phyloP scores from a whole-genome alignment of 208 protist species.

The Acanthamoeba royreba region DNA sequence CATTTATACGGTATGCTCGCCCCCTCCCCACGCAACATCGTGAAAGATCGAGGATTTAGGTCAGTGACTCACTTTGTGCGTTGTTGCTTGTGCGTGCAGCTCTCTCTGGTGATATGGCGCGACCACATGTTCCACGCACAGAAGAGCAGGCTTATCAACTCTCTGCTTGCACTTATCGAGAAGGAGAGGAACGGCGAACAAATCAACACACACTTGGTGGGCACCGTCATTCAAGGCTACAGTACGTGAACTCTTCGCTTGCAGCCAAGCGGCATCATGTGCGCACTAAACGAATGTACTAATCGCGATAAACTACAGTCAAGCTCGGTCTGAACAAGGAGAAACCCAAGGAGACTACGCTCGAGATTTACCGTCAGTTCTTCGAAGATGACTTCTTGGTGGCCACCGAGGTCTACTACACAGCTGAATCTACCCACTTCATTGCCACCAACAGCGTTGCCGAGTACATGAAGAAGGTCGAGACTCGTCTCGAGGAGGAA shows the following conservation, averaged over 20 bases:
- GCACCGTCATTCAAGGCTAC: conserved; percentile 61
- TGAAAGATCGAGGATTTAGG: too few species aligned
- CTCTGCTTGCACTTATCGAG: conserved; percentile 61
- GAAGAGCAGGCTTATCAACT: conserved; percentile 58
- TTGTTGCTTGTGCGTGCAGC: not conserved
- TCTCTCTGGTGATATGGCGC: conserved; percentile 67
- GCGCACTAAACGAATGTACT: too few species aligned
- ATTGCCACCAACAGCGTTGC: conserved; percentile 70
- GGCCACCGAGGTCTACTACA: conserved; percentile 75
- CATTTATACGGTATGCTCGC: conserved; percentile 48
- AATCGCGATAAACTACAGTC: conserved; percentile 5
- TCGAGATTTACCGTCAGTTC: conserved; percentile 64
- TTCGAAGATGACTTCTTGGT: conserved; percentile 73
- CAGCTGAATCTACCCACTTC: conserved; percentile 65
- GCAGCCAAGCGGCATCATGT: too few species aligned
- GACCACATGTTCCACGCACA: conserved; percentile 63
- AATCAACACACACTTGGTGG: conserved; percentile 57
- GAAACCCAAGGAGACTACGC: conserved; percentile 61
- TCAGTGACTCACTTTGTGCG: too few species aligned
- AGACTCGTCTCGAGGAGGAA: conserved; percentile 75
- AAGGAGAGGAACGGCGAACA: conserved; percentile 70
- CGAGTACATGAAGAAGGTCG: conserved; percentile 82
- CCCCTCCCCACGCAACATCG: not conserved
- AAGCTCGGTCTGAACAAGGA: conserved; percentile 66
- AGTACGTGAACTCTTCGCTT: too few species aligned